Percentiles rank a stretch among this genome's conserved stretches.
phyloP scores from a whole-genome alignment of 202 grass and related monocot species.

The Panicum hallii region DNA sequence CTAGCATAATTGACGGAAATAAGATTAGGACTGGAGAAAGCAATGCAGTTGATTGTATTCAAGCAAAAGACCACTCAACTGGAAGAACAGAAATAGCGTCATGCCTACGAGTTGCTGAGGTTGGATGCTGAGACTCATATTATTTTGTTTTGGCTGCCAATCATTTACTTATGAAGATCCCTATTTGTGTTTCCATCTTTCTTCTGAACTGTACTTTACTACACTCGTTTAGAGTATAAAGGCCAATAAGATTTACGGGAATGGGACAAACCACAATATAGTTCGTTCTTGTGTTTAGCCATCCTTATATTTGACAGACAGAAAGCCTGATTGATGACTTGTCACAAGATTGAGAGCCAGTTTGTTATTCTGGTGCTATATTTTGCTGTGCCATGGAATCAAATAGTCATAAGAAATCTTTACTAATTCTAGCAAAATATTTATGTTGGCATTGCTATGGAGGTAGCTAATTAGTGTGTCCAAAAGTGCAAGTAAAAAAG shows the following conservation, averaged over 20 bases:
- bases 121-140: constrained; percentile 51
- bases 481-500: constrained; percentile 25
- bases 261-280: background rate
- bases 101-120: constrained; percentile 92
- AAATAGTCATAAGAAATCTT: constrained; percentile 10
- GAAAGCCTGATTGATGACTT: background rate
- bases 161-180: constrained; percentile 24
- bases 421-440: background rate
- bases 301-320: background rate
- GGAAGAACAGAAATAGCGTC: constrained; percentile 92
- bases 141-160: constrained; percentile 20
- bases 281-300: background rate
- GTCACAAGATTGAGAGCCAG: background rate
- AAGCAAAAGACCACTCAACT: constrained; percentile 80
- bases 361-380: constrained; percentile 11
- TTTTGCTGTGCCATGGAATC: background rate
- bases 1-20: constrained; percentile 69
- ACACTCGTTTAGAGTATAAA: constrained; percentile 25
- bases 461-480: constrained; percentile 12
- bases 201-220: constrained; percentile 26
- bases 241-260: background rate
- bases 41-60: constrained; percentile 77
- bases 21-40: constrained; percentile 82
- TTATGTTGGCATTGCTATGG: background rate
- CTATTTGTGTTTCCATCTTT: constrained; percentile 35